Evolutionary conservation across 2,329 filamentous ascomycete genomes (phyloP).

Genomic region (Penicillium sumatraense): DNA sequence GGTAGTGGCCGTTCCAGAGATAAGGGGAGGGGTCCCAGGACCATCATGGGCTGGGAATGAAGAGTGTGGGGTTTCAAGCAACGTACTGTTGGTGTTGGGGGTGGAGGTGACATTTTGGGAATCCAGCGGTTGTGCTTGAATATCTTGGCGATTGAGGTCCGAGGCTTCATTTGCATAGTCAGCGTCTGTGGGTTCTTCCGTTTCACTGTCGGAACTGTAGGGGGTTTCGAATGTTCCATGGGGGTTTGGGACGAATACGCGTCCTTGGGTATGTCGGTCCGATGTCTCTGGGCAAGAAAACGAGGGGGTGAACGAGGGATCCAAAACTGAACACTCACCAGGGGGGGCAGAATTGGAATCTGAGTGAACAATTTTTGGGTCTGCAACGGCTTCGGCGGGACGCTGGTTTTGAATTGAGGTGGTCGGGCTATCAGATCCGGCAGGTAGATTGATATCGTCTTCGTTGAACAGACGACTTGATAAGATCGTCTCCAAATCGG

Average conservation of each 20-base stretch:
- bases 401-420: background rate
- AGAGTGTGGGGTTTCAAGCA: background rate
- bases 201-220: background rate
- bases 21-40: too few relatives aligned
- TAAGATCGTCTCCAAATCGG: background rate
- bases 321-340: background rate
- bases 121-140: background rate
- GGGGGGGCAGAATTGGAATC: background rate
- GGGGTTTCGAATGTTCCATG: slow-evolving; percentile 1
- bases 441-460: background rate
- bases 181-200: background rate
- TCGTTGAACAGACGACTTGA: background rate
- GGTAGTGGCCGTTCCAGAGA: background rate
- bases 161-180: background rate
- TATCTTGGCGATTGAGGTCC: background rate
- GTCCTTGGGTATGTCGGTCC: slow-evolving; percentile 11
- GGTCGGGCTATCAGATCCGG: too few relatives aligned
- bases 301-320: background rate
- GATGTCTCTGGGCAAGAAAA: background rate
- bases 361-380: background rate
- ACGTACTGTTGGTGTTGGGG: slow-evolving; percentile 19
- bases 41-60: background rate
- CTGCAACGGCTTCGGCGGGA: slow-evolving; percentile 21
- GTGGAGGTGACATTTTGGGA: slow-evolving; percentile 8
- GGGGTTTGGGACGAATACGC: slow-evolving; percentile 25